Conservation (phyloP, 257 asterid species). For the Haberlea rhodopensis region DNA sequence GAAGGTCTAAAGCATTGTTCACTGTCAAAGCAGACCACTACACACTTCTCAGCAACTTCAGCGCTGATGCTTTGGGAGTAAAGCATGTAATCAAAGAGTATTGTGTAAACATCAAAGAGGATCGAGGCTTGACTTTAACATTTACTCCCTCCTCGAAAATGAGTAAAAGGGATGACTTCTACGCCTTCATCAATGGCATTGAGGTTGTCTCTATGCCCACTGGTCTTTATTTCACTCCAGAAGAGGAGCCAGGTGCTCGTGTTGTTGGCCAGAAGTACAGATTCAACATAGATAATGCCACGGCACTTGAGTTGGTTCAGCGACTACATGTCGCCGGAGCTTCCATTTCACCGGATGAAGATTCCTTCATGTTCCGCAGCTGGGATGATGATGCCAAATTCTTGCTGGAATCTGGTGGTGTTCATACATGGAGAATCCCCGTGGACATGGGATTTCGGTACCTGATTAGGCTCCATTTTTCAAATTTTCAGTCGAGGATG, state of each 20-base stretch:
- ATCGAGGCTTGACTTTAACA: slow-evolving; percentile 26
- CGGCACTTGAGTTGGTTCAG: slow-evolving; percentile 61
- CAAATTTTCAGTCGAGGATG: slow-evolving; percentile 33
- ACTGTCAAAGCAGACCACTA: slow-evolving; percentile 40
- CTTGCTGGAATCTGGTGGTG: slow-evolving; percentile 37
- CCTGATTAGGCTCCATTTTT: slow-evolving; percentile 61
- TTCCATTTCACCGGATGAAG: slow-evolving; percentile 52
- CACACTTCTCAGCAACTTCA: slow-evolving; percentile 44
- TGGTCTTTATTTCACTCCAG: slow-evolving; percentile 49
- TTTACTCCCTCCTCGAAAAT: slow-evolving; percentile 33
- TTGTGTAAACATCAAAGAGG: slow-evolving; percentile 32
- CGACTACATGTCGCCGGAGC: slow-evolving; percentile 56
- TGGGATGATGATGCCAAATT: slow-evolving; percentile 52
- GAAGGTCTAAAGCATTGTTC: slow-evolving; percentile 34
- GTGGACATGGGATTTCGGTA: slow-evolving; percentile 63
- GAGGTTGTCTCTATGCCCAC: slow-evolving; percentile 52
- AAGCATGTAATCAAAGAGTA: slow-evolving; percentile 41
- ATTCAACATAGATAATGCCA: slow-evolving; percentile 56
- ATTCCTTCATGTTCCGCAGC: slow-evolving; percentile 46
- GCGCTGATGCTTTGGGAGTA: slow-evolving; percentile 23
- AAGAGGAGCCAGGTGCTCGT: slow-evolving; percentile 34
- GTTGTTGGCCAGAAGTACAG: slow-evolving; percentile 44
- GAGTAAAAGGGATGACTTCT: slow-evolving; percentile 30
- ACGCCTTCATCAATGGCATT: slow-evolving; percentile 44
- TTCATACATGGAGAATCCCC: slow-evolving; percentile 50